phyloP scores from a whole-genome alignment of 371 early-diverging fungal genomes.

The Mortierella sp. region DNA sequence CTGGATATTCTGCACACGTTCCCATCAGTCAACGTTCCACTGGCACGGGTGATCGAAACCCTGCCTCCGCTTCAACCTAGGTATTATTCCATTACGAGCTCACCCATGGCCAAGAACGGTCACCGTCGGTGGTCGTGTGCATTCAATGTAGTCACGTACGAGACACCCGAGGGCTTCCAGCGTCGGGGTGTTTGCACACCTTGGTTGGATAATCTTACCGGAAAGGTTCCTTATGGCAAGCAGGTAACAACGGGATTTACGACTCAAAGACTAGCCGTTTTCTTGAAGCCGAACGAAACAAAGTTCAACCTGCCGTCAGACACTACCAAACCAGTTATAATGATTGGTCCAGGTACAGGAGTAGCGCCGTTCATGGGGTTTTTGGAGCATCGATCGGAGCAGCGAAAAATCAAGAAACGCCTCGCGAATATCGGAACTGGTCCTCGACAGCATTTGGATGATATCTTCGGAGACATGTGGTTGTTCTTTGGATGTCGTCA shows the following conservation, averaged over 20 bases:
- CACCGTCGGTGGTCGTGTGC: slow-evolving; percentile 73
- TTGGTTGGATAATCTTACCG: slow-evolving; percentile 77
- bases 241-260: slow-evolving; percentile 17
- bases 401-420: slow-evolving; percentile 59
- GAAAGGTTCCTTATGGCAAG: slow-evolving; percentile 51
- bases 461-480: slow-evolving; percentile 78
- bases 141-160: slow-evolving; percentile 88
- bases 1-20: slow-evolving; percentile 84
- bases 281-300: slow-evolving; percentile 41
- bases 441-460: slow-evolving; percentile 36
- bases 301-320: slow-evolving; percentile 89
- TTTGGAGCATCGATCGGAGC: slow-evolving; percentile 84
- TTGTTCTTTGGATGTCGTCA: slow-evolving; percentile 96
- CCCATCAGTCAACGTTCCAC: slow-evolving; percentile 72
- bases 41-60: slow-evolving; percentile 78
- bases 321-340: slow-evolving; percentile 84
- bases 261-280: slow-evolving; percentile 18
- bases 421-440: slow-evolving; percentile 35
- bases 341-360: slow-evolving; percentile 99
- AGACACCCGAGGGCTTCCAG: slow-evolving; percentile 55
- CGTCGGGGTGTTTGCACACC: slow-evolving; percentile 86
- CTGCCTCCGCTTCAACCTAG: slow-evolving; percentile 86
- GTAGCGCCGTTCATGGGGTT: slow-evolving; percentile 98
- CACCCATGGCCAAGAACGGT: slow-evolving; percentile 62
- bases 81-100: slow-evolving; percentile 86